phyloP scores from a whole-genome alignment of 768 basidiomycete species.

The Podaxis sp. region DNA sequence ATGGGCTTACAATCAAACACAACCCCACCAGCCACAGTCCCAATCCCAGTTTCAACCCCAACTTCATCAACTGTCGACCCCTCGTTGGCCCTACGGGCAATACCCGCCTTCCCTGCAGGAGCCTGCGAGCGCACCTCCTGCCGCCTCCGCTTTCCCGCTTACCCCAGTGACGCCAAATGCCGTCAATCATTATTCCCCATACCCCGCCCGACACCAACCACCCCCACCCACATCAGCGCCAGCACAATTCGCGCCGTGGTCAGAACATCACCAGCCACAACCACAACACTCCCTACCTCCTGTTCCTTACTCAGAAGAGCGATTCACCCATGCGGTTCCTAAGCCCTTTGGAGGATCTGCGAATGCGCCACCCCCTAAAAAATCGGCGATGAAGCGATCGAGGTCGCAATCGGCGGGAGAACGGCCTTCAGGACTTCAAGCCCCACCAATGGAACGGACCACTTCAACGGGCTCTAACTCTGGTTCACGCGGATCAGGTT shows the following conservation, averaged over 20 bases:
- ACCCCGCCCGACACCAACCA: neutral
- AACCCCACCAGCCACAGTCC: neutral
- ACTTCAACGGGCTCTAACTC: neutral
- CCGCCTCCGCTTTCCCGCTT: neutral
- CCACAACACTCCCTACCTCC: neutral
- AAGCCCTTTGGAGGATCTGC: constrained; percentile 2
- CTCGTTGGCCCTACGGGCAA: constrained; percentile 5
- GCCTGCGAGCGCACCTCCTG: neutral
- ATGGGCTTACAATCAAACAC: neutral
- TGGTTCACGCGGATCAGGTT: neutral
- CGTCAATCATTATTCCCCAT: neutral
- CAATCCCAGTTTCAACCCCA: neutral
- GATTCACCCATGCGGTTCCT: neutral
- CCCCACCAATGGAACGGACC: neutral
- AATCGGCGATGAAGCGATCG: constrained; percentile 9
- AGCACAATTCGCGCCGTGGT: neutral
- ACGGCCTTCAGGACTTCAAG: neutral
- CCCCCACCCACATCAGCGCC: constrained; percentile 1
- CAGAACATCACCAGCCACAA: neutral
- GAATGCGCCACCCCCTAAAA: constrained; percentile 4
- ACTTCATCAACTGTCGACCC: neutral
- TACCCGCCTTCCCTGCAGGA: constrained; percentile 1
- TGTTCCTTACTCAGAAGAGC: neutral
- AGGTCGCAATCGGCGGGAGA: constrained; percentile 3
- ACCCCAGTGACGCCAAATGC: neutral